A percentile compares a stretch with the other conserved stretches of the same genome.
Conservation (phyloP, 2,329 filamentous ascomycete species). For the Neobulgaria alba region DNA sequence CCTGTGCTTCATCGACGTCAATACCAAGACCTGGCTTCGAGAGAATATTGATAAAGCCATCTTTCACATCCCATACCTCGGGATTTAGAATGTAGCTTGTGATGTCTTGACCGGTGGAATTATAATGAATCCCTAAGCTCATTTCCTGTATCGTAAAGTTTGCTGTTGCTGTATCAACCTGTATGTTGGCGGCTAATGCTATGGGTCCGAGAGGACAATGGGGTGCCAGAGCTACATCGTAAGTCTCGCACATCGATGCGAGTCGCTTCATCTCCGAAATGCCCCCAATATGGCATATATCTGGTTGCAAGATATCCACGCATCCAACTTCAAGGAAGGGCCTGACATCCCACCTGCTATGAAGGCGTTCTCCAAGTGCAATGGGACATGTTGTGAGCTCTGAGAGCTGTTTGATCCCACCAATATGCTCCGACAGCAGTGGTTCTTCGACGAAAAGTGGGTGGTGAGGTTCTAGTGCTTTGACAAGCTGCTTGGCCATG, state of each 20-base stretch:
- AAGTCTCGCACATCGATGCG: constrained; percentile 62
- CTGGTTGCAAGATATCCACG: constrained; percentile 66
- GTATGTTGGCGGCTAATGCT: constrained; percentile 61
- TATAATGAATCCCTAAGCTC: constrained; percentile 74
- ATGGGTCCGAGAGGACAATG: constrained; percentile 69
- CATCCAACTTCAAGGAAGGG: constrained; percentile 60
- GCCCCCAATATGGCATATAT: constrained; percentile 63
- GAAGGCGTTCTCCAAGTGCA: constrained; percentile 63
- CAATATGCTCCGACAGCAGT: constrained; percentile 40
- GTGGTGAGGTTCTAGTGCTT: constrained; percentile 54
- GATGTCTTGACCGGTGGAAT: constrained; percentile 56
- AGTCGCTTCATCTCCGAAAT: constrained; percentile 65
- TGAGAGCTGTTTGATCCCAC: constrained; percentile 49
- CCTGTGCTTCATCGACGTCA: constrained; percentile 60
- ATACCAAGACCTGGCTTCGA: constrained; percentile 58
- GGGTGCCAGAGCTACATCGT: constrained; percentile 65
- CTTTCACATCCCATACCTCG: constrained; percentile 55
- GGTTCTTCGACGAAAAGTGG: constrained; percentile 74
- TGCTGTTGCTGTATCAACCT: constrained; percentile 50
- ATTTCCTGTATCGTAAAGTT: constrained; percentile 73
- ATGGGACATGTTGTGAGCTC: constrained; percentile 53
- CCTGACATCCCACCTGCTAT: constrained; percentile 66
- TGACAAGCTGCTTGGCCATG: constrained; percentile 72
- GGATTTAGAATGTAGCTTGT: constrained; percentile 58
- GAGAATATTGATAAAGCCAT: constrained; percentile 54